Evolutionary conservation across 176 grass and related monocot genomes (phyloP).

Genomic region (Oryza glumipatula): DNA sequence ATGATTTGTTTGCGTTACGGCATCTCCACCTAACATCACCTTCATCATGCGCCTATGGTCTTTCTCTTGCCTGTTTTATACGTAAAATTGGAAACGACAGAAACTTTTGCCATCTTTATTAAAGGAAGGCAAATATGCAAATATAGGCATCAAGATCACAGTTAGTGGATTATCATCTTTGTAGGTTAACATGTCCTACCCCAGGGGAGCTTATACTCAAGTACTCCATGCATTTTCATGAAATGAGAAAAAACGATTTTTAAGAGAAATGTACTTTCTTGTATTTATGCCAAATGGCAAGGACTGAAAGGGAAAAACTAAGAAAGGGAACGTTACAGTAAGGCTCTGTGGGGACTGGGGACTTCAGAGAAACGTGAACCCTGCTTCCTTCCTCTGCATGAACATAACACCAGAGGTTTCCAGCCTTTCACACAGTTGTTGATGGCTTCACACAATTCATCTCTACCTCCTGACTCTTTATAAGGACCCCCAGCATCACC

Average conservation of each 20-base stretch:
- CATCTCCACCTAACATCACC: neutral
- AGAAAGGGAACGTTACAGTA: neutral
- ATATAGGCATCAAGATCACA: conserved; percentile 2
- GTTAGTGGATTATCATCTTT: neutral
- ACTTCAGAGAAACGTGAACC: conserved; percentile 5
- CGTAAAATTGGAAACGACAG: neutral
- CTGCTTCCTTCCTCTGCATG: conserved; percentile 7
- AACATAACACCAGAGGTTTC: neutral
- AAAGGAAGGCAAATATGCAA: neutral
- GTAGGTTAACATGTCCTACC: neutral
- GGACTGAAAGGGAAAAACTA: neutral
- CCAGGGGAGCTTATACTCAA: neutral
- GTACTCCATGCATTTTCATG: neutral
- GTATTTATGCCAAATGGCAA: neutral
- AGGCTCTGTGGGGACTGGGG: neutral
- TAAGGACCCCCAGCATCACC: conserved; percentile 25
- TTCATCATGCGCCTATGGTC: neutral
- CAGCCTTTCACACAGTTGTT: conserved; percentile 36
- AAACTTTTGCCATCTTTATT: neutral
- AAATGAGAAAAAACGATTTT: neutral
- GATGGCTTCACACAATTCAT: conserved; percentile 40
- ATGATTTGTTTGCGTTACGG: neutral
- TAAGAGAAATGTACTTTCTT: conserved; percentile 5
- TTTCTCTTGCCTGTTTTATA: conserved; percentile 1
- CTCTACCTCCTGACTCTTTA: conserved; percentile 14